Evolutionary conservation across 805 yeast species (phyloP).

Genomic region (Pichia cephalocereana): DNA sequence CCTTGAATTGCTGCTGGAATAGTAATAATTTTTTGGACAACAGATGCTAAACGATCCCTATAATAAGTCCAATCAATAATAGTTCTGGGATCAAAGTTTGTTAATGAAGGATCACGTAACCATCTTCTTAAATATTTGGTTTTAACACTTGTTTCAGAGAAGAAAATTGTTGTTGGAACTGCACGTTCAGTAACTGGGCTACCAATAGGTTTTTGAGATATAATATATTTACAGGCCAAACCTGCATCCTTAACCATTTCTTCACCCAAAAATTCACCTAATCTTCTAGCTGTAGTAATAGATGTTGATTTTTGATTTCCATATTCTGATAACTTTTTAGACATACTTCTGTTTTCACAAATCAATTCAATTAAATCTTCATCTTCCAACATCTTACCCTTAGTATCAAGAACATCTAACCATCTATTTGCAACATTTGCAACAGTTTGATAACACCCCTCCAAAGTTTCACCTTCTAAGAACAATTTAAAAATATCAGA

Average conservation of each 20-base stretch:
- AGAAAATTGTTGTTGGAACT: slow-evolving; percentile 89
- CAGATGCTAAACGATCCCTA: slow-evolving; percentile 82
- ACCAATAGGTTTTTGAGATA: slow-evolving; percentile 70
- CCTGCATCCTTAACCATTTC: slow-evolving; percentile 97
- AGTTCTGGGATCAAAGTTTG: slow-evolving; percentile 76
- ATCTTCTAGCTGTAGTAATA: slow-evolving; percentile 86
- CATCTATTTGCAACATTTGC: slow-evolving; percentile 92
- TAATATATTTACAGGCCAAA: slow-evolving; percentile 87
- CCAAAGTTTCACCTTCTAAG: slow-evolving; percentile 73
- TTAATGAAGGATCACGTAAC: slow-evolving; percentile 71
- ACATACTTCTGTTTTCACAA: slow-evolving; percentile 95
- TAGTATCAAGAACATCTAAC: slow-evolving; percentile 86
- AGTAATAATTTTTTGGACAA: slow-evolving; percentile 87
- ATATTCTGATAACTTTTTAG: slow-evolving; percentile 82
- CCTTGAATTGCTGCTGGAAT: slow-evolving; percentile 96
- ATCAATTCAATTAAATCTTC: slow-evolving; percentile 90
- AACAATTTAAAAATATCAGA: slow-evolving; percentile 88
- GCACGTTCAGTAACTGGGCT: slow-evolving; percentile 96
- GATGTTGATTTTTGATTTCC: slow-evolving; percentile 89
- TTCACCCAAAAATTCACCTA: slow-evolving; percentile 91
- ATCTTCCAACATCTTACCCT: slow-evolving; percentile 81
- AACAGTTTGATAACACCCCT: slow-evolving; percentile 77
- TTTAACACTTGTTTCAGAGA: slow-evolving; percentile 68
- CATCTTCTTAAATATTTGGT: slow-evolving; percentile 72
- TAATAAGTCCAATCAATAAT: slow-evolving; percentile 94